Base-by-base conservation (phyloP, 805 yeast genomes). In the Starmerella floricola region DNA sequence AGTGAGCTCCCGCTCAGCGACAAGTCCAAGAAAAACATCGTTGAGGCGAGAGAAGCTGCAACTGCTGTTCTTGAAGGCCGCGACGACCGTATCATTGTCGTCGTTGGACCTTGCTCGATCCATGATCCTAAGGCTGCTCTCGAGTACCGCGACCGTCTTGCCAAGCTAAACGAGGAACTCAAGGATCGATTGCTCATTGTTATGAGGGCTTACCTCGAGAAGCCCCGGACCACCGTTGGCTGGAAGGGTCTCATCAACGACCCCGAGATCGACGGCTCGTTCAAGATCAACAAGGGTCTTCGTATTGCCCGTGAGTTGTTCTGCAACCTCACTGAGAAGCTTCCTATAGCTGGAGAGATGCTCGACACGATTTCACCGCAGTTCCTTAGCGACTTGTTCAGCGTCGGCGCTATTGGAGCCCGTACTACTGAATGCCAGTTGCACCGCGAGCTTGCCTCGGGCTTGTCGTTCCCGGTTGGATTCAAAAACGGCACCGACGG, bases 401-500 rank as follows among this genome's bases (percentile, higher is more conserved):
- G 95, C 20, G 75, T 91, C 41, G 98, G 98, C 57, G 98, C 98
- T 37, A 87, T 88, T 62, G 98, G 98, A 57, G 98, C 98, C 31
- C 80, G 98, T 71, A 88, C 98, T 35, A 88, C 98, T 31, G 98
- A 88, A 68, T 86, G 95, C 31, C 98, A 88, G 68, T 74, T 88
- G 41, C 98, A 88, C 64, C 79, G 98, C 63, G 98, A 88, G 64
- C 73, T 88, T 53, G 95, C 97, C 3, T 86, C 96, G 1, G 98
- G 97, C 26, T 69, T 91, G 36, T 83, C 95, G 3, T 88, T 91
- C 85, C 98, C 98, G 33, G 85, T 88, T 46, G 98, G 98, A 41
- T 88, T 88, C 79, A 88, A 88, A 62, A 88, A 88, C 60, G 97
- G 97, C 59, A 88, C 98, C 31, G 97, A 91, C 62, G 98, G 98